Percentiles rank a stretch among this genome's conserved stretches.
phyloP scores from a whole-genome alignment of 1,284 basidiomycete species.

The Sphaerobolus stellatus region DNA sequence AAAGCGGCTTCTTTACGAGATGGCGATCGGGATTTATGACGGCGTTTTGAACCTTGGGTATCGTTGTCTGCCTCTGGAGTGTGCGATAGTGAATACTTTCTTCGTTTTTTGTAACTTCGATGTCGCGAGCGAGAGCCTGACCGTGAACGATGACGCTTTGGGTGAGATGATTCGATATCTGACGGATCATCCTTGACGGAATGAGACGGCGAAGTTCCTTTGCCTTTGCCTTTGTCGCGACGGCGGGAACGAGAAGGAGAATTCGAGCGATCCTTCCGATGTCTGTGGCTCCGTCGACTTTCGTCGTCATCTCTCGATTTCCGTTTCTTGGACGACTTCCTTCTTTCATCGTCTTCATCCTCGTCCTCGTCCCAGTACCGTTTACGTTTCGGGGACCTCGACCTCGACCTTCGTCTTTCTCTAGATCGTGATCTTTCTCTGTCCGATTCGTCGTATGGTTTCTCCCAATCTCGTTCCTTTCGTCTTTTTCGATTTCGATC shows the following conservation, averaged over 20 bases:
- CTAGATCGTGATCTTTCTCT: constrained; percentile 22
- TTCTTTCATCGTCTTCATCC: constrained; percentile 12
- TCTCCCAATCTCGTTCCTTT: constrained; percentile 42
- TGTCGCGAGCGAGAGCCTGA: no score
- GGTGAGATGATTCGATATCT: background rate
- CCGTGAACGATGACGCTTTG: no score
- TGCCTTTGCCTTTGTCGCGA: constrained; percentile 7
- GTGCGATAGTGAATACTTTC: no score
- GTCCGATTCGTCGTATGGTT: constrained; percentile 27
- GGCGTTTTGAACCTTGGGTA: no score
- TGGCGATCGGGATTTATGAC: no score
- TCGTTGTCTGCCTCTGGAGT: no score
- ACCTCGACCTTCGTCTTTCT: background rate
- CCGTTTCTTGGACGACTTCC: constrained; percentile 27
- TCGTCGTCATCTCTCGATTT: constrained; percentile 24
- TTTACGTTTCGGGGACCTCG: constrained; percentile 5
- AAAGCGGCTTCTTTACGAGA: no score
- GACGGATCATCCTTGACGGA: constrained; percentile 9
- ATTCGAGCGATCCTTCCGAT: constrained; percentile 9
- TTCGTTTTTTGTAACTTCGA: no score
- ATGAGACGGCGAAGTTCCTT: no score
- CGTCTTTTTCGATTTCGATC: constrained; percentile 44
- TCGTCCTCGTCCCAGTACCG: constrained; percentile 14
- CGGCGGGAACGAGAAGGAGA: constrained; percentile 15
- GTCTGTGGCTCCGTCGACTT: constrained; percentile 24